These are phyloP conservation scores for Lactarius deliciosus DNA, from an alignment of 768 basidiomycete species.

Conservation along the genomic window DNA sequence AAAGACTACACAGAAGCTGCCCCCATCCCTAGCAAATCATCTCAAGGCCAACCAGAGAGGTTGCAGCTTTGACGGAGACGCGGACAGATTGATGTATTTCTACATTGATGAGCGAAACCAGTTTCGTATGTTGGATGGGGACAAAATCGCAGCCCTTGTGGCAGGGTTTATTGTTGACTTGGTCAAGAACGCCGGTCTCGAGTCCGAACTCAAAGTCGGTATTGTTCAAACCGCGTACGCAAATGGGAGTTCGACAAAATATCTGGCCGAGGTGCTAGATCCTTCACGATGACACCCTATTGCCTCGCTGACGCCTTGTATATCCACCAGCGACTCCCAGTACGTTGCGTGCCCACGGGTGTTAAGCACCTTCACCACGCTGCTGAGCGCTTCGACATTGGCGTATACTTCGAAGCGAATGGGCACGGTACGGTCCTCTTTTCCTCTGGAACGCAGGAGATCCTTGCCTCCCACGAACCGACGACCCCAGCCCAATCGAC, in stretches of 20 bases:
- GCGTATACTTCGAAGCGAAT: conserved; percentile 99
- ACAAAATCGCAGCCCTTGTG: conserved; percentile 94
- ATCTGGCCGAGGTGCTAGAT: conserved; percentile 67
- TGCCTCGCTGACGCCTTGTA: neutral
- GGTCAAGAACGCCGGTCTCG: conserved; percentile 81
- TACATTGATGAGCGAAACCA: conserved; percentile 75
- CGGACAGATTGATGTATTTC: conserved; percentile 95
- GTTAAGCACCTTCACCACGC: conserved; percentile 99
- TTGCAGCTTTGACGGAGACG: conserved; percentile 96
- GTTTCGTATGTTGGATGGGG: conserved; percentile 95
- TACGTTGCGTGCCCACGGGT: conserved; percentile 92
- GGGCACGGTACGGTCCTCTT: conserved; percentile 98
- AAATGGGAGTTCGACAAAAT: conserved; percentile 95
- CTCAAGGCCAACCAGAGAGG: conserved; percentile 74
- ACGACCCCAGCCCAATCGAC: conserved; percentile 80
- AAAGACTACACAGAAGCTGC: conserved; percentile 87
- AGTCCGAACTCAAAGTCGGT: conserved; percentile 76
- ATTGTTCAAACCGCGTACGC: conserved; percentile 99
- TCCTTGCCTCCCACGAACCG: conserved; percentile 62
- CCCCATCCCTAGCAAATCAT: conserved; percentile 65
- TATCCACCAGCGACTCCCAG: conserved; percentile 73
- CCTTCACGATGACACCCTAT: neutral
- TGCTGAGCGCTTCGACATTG: conserved; percentile 88
- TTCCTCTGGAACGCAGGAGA: conserved; percentile 68
- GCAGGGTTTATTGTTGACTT: conserved; percentile 92